Evolutionary conservation across 768 basidiomycete genomes (phyloP), one percentile per base, ranked within the genome.

Genomic region (Leccinum obscurum): DNA sequence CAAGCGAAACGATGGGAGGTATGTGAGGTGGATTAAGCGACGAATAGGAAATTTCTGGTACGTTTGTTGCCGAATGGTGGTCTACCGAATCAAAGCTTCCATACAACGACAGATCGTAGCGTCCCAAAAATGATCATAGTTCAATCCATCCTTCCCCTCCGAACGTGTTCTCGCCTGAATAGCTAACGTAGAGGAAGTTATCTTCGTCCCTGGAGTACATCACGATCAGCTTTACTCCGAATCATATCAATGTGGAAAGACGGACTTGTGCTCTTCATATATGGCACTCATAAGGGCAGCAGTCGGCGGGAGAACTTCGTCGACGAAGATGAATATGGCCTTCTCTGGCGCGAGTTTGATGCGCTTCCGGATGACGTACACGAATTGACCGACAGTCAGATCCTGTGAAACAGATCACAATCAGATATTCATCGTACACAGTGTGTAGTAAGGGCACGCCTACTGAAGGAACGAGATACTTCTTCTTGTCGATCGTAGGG

Each of bases 401-500:
- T 98, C 95, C 94, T 98, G 66, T 32, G 39, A 26, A 39, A 56
- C 32, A 56, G 35, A 60, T 32, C 35, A 30, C 20, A 62, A 75
- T 74, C 69, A 74, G 67, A 59, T 55, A 51, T 62, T 59, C 65
- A 75, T 70, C 66, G 62, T 35, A 28, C 54, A 50, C 41, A 14
- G 30, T 51, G 34, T n/a, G 46, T 28, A 49, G 39, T 1, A 53
- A 53, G 49, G 26, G 48, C 22, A 53, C 48, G 75, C 90, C 69
- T 70, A 96, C 96, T 57, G 95, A 95, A 49, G 97, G 97, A 10
- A 99, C 97, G 56, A 99, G 83, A 68, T 99, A 99, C 83, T 99
- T 99, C 95, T 99, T 98, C 92, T 99, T 99, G 84, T 99, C 97
- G 74, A 99, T 98, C 30, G 95, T 95, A 1, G 95, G 93, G 75